Evolutionary conservation across 345 rosid genomes (phyloP).

Genomic region (Bruguiera parviflora): DNA sequence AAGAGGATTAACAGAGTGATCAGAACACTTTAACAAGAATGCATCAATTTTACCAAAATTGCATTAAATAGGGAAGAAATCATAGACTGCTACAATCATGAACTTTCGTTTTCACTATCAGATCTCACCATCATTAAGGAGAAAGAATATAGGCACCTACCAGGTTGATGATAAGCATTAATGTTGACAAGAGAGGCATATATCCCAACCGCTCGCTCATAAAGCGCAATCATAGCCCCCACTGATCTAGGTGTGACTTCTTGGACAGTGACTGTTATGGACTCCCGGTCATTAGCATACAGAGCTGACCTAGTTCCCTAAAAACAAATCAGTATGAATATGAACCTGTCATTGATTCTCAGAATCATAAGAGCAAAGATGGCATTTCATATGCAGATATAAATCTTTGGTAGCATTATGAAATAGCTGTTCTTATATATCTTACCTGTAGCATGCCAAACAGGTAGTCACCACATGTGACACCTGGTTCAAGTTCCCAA

Average conservation of each 20-base stretch:
- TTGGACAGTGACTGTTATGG: conserved; percentile 80
- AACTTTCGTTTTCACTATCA: conserved; percentile 4
- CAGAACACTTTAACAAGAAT: not conserved
- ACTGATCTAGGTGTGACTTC: conserved; percentile 92
- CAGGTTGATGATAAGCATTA: conserved; percentile 97
- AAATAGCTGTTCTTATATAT: conserved; percentile 14
- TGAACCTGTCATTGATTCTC: not conserved
- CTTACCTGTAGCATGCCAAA: conserved; percentile 98
- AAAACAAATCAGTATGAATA: conserved; percentile 17
- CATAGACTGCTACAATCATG: not conserved
- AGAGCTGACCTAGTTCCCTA: conserved; percentile 98
- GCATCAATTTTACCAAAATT: conserved; percentile 1
- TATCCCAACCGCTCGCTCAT: conserved; percentile 96
- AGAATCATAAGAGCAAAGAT: not conserved
- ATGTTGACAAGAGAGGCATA: conserved; percentile 81
- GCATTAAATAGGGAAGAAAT: not conserved
- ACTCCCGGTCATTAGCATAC: conserved; percentile 82
- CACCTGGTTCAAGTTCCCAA: conserved; percentile 99
- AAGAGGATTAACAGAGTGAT: conserved; percentile 2
- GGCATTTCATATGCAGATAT: conserved; percentile 1
- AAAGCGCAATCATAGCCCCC: conserved; percentile 87
- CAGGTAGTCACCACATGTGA: conserved; percentile 95
- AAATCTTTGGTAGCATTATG: not conserved
- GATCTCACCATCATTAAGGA: conserved; percentile 9
- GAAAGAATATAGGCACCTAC: conserved; percentile 37